Evolutionary conservation across 2,329 filamentous ascomycete genomes (phyloP).

Genomic region (Fusarium annulatum): DNA sequence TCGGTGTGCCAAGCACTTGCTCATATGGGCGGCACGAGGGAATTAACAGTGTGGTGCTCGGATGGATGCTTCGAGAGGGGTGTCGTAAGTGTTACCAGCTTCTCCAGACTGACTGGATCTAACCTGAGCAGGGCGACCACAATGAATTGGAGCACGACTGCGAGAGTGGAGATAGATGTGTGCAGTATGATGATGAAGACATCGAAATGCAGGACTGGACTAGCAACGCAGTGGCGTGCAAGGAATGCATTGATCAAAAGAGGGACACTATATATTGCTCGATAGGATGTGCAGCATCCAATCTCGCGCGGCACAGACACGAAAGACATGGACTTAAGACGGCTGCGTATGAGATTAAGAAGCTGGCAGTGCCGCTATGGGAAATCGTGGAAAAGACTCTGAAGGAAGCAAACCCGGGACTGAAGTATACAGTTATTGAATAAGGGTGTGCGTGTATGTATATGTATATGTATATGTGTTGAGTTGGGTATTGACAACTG

Average conservation of each 20-base stretch:
- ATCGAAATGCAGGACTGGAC: slow-evolving; percentile 52
- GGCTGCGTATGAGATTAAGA: slow-evolving; percentile 35
- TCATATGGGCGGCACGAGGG: slow-evolving; percentile 50
- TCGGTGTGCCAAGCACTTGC: slow-evolving; percentile 58
- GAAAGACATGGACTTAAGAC: slow-evolving; percentile 46
- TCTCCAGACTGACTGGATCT: slow-evolving; percentile 28
- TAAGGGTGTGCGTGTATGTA: not conserved
- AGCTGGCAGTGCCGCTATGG: slow-evolving; percentile 38
- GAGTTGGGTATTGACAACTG: not conserved
- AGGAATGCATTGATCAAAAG: slow-evolving; percentile 54
- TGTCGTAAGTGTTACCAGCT: slow-evolving; percentile 51
- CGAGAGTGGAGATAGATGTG: slow-evolving; percentile 54
- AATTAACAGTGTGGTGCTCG: slow-evolving; percentile 59
- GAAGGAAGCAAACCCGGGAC: slow-evolving; percentile 48
- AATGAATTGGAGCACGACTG: slow-evolving; percentile 55
- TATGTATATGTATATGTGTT: not conserved
- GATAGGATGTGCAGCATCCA: slow-evolving; percentile 53
- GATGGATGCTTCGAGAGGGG: slow-evolving; percentile 54
- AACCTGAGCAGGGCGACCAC: slow-evolving; percentile 52
- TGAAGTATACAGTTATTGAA: slow-evolving; percentile 44
- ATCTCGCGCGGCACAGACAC: slow-evolving; percentile 55
- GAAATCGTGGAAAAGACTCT: slow-evolving; percentile 46
- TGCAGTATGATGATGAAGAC: slow-evolving; percentile 54
- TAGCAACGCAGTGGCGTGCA: slow-evolving; percentile 52
- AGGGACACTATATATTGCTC: slow-evolving; percentile 56